A percentile compares a stretch with the other conserved stretches of the same genome.
These are phyloP conservation scores for Amanita jacksonii DNA, from an alignment of 768 basidiomycete genomes.

Conservation along the genomic window DNA sequence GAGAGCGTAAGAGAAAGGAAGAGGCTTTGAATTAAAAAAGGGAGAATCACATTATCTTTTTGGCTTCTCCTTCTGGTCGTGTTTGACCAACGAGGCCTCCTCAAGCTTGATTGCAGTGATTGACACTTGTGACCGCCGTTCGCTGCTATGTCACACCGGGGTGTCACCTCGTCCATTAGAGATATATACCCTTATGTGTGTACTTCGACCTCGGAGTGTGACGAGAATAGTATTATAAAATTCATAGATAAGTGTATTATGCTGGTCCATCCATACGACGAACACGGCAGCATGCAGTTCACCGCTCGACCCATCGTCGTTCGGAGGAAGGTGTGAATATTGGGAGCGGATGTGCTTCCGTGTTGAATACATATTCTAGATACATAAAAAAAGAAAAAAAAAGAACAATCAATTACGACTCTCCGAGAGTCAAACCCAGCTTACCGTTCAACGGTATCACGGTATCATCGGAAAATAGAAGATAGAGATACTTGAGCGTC, in stretches of 20 bases:
- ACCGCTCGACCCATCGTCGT: neutral
- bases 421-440: too few species aligned
- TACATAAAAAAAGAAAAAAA: neutral
- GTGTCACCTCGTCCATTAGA: neutral
- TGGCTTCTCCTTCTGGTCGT: neutral
- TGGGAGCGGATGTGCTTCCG: slow-evolving; percentile 50
- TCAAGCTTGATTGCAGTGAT: neutral
- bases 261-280: too few species aligned
- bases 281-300: too few species aligned
- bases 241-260: too few species aligned
- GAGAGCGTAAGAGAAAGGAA: slow-evolving; percentile 16
- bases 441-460: slow-evolving; percentile 68
- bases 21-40: slow-evolving; percentile 6
- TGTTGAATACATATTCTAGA: slow-evolving; percentile 83
- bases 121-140: neutral
- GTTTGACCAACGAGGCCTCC: slow-evolving; percentile 5
- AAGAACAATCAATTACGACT: neutral
- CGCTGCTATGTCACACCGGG: neutral
- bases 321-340: slow-evolving; percentile 23
- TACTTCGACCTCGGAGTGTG: too few species aligned
- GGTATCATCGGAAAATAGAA: slow-evolving; percentile 73
- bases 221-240: too few species aligned
- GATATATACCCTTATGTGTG: neutral
- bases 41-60: slow-evolving; percentile 3
- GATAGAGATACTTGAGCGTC: slow-evolving; percentile 86